Percentiles rank a stretch among this genome's conserved stretches.
phyloP scores from a whole-genome alignment of 2,329 filamentous ascomycete species.

The Colletotrichum navitas region DNA sequence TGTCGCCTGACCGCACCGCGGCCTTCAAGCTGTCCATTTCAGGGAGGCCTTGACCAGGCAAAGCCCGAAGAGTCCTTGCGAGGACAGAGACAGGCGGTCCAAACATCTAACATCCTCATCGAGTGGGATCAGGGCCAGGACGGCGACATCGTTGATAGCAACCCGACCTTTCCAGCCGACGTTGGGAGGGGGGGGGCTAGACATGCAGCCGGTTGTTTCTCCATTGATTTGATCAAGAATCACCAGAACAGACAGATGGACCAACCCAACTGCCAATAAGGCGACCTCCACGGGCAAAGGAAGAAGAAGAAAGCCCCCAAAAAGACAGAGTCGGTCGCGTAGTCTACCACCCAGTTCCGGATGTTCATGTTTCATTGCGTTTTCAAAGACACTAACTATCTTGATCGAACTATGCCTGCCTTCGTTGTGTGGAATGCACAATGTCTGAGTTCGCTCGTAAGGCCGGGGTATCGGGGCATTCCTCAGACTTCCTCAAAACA shows the following conservation, averaged over 20 bases:
- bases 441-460: background rate
- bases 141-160: background rate
- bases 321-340: background rate
- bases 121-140: background rate
- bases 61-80: conserved; percentile 39
- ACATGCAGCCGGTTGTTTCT: background rate
- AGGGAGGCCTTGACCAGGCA: conserved; percentile 5
- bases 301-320: background rate
- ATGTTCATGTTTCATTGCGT: background rate
- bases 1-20: conserved; percentile 34
- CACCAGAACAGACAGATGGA: background rate
- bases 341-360: background rate
- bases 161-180: conserved; percentile 49
- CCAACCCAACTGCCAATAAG: background rate
- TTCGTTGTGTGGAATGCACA: background rate
- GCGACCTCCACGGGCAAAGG: background rate
- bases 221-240: background rate
- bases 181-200: conserved; percentile 45
- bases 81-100: conserved; percentile 8
- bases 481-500: conserved; percentile 21
- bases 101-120: conserved; percentile 7
- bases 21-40: background rate
- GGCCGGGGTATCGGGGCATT: conserved; percentile 34
- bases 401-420: background rate
- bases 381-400: conserved; percentile 25